Conservation (phyloP, 306 rosid species). For the Amphicarpaea edgeworthii region DNA sequence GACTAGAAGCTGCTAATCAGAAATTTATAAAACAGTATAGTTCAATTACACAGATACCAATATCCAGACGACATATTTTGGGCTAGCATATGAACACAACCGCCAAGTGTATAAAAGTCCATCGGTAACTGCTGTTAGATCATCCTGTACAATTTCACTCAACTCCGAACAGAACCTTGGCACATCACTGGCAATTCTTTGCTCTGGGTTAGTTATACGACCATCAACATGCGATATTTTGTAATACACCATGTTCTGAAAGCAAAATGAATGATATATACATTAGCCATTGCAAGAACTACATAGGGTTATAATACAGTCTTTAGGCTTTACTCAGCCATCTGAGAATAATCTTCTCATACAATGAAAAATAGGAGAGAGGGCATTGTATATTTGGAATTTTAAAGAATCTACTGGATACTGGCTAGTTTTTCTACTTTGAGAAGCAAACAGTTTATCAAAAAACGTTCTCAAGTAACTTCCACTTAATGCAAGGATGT, state of each 20-base stretch:
- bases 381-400: slow-evolving; percentile 22
- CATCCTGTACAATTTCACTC: slow-evolving; percentile 98
- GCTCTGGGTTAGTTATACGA: slow-evolving; percentile 95
- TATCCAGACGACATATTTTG: slow-evolving; percentile 97
- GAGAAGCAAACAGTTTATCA: slow-evolving; percentile 15
- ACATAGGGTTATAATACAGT: slow-evolving; percentile 27
- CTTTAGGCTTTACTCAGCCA: slow-evolving; percentile 21
- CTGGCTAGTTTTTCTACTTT: slow-evolving; percentile 24
- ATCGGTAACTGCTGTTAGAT: slow-evolving; percentile 90
- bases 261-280: slow-evolving; percentile 50
- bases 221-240: slow-evolving; percentile 97
- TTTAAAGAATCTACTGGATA: not conserved
- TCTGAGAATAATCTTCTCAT: not conserved
- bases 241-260: slow-evolving; percentile 97
- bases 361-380: slow-evolving; percentile 22
- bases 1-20: slow-evolving; percentile 27
- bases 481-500: slow-evolving; percentile 31
- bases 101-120: slow-evolving; percentile 95
- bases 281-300: slow-evolving; percentile 7
- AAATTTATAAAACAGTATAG: slow-evolving; percentile 34
- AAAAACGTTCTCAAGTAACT: slow-evolving; percentile 26
- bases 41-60: slow-evolving; percentile 66
- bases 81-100: slow-evolving; percentile 97
- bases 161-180: slow-evolving; percentile 95
- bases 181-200: slow-evolving; percentile 95